These are phyloP conservation scores for Apophysomyces trapeziformis DNA, from an alignment of 371 early-diverging fungal genomes.

Conservation along the genomic window DNA sequence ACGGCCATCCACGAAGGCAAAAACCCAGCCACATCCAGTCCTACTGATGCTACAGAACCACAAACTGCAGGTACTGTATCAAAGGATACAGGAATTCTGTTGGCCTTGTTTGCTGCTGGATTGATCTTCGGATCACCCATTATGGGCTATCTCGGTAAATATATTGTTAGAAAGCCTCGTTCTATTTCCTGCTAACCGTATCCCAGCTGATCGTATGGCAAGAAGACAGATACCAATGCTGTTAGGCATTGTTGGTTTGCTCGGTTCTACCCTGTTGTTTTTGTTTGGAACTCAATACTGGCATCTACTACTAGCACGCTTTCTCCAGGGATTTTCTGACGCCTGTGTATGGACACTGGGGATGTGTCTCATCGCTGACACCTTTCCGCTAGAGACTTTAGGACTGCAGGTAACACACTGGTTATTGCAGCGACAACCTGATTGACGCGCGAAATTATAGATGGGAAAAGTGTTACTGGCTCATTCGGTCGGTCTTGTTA, in stretches of 20 bases:
- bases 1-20: conserved; percentile 39
- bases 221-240: conserved; percentile 60
- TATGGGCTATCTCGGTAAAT: conserved; percentile 61
- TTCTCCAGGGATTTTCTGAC: conserved; percentile 62
- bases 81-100: conserved; percentile 67
- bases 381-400: conserved; percentile 49
- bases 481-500: conserved; percentile 57
- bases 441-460: conserved; percentile 14
- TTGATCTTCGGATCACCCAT: conserved; percentile 70
- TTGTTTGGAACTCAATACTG: conserved; percentile 50
- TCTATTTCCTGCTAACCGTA: not conserved
- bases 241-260: conserved; percentile 51
- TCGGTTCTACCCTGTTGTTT: conserved; percentile 58
- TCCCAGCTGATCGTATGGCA: conserved; percentile 28
- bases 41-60: not conserved
- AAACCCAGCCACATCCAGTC: conserved; percentile 11
- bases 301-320: conserved; percentile 59
- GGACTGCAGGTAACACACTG: conserved; percentile 39
- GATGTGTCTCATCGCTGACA: conserved; percentile 58
- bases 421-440: not conserved
- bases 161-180: not conserved
- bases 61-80: conserved; percentile 45
- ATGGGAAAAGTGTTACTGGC: conserved; percentile 60
- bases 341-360: conserved; percentile 62
- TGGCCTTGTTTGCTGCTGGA: conserved; percentile 66